Percentiles rank a stretch among this genome's conserved stretches.
phyloP scores from a whole-genome alignment of 352 stramenopile genomes.

The Globisporangium paroecandrum region DNA sequence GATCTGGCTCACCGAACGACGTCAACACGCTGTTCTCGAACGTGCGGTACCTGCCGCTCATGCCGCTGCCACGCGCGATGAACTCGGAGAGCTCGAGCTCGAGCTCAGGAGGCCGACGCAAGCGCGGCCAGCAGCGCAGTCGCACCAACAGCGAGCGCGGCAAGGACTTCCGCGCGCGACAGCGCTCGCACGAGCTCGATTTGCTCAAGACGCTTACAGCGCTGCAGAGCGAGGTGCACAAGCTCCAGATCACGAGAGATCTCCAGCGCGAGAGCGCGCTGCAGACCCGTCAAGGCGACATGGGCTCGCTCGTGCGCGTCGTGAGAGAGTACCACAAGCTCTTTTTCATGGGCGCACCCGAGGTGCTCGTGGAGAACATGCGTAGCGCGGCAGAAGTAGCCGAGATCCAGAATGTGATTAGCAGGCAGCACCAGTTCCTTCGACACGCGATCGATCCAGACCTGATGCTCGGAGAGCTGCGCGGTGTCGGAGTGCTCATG shows the following conservation, averaged over 20 bases:
- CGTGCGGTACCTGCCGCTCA: slow-evolving; percentile 10
- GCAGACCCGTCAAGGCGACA: background rate
- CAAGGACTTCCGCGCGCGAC: slow-evolving; percentile 2
- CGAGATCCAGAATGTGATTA: background rate
- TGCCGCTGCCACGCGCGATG: background rate
- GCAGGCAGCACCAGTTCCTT: background rate
- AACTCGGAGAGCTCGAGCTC: background rate
- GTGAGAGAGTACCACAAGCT: slow-evolving; percentile 6
- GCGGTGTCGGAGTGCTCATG: background rate
- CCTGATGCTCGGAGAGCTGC: background rate
- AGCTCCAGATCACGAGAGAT: background rate
- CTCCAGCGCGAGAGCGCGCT: background rate
- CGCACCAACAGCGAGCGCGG: slow-evolving; percentile 12
- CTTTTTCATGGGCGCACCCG: background rate
- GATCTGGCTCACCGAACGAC: background rate
- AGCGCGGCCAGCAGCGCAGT: slow-evolving; percentile 3
- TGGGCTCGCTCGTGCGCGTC: slow-evolving; percentile 1
- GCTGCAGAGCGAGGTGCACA: slow-evolving; percentile 8
- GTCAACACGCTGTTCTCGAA: background rate
- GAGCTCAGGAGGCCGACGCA: background rate
- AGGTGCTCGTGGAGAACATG: background rate
- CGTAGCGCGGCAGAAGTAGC: background rate
- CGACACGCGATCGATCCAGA: background rate
- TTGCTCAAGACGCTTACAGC: background rate
- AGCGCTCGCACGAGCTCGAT: background rate